Conservation (phyloP, 2,329 filamentous ascomycete genomes). For the Calonectria pauciramosa region DNA sequence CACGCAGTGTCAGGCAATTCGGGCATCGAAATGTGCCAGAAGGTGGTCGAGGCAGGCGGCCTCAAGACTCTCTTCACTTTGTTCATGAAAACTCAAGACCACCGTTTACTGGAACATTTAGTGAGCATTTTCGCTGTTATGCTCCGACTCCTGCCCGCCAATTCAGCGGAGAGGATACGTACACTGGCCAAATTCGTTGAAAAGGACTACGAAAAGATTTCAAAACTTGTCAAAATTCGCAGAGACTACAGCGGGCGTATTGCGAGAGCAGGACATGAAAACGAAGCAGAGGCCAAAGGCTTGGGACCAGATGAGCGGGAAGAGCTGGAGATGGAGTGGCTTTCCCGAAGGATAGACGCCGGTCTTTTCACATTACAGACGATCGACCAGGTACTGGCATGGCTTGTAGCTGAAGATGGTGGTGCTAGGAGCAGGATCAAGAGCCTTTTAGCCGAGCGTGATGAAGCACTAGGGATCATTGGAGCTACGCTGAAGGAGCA, state of each 20-base stretch:
- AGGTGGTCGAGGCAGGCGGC: conserved; percentile 85
- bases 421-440: conserved; percentile 78
- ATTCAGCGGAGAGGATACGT: conserved; percentile 84
- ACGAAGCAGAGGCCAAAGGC: conserved; percentile 38
- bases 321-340: conserved; percentile 78
- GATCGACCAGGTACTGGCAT: conserved; percentile 87
- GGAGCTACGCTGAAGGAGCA: conserved; percentile 76
- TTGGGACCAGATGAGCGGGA: conserved; percentile 48
- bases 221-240: conserved; percentile 78
- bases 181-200: conserved; percentile 95
- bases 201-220: conserved; percentile 90
- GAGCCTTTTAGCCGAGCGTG: conserved; percentile 74
- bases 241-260: conserved; percentile 76
- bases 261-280: conserved; percentile 69
- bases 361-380: conserved; percentile 88
- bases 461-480: conserved; percentile 75
- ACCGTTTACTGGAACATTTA: conserved; percentile 81
- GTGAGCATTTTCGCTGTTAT: conserved; percentile 88
- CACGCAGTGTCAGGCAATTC: conserved; percentile 73
- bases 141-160: conserved; percentile 82
- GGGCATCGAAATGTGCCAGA: conserved; percentile 77
- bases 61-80: conserved; percentile 87
- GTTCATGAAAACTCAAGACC: conserved; percentile 86
- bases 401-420: conserved; percentile 90
- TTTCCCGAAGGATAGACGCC: conserved; percentile 82